These are phyloP conservation scores for Backusella mclennaniae DNA, from an alignment of 192 early-diverging fungal genomes.

Conservation along the genomic window DNA sequence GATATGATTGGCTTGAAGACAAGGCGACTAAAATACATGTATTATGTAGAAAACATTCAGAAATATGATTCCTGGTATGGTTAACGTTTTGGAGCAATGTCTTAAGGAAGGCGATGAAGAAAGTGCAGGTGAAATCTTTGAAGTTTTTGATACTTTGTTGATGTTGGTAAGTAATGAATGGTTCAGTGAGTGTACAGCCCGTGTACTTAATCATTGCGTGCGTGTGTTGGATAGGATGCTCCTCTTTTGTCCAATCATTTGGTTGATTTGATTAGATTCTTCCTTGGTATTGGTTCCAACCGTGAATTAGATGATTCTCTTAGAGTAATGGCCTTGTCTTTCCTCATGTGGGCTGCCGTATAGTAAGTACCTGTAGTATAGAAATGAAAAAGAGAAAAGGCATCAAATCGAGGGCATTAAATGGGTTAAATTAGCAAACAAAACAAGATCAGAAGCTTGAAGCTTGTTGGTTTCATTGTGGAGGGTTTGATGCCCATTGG, in stretches of 20 bases:
- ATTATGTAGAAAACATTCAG: conserved; percentile 57
- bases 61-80: conserved; percentile 79
- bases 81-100: conserved; percentile 79
- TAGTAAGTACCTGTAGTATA: conserved; percentile 55
- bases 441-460: conserved; percentile 80
- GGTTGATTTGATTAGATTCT: conserved; percentile 78
- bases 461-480: conserved; percentile 79
- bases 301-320: conserved; percentile 64
- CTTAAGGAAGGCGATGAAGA: conserved; percentile 74
- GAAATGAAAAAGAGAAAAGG: not conserved
- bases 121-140: conserved; percentile 74
- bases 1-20: conserved; percentile 44
- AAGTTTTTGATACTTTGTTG: conserved; percentile 83
- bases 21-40: not conserved
- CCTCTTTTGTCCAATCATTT: conserved; percentile 80
- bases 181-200: not conserved
- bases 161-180: conserved; percentile 47
- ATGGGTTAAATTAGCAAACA: conserved; percentile 52
- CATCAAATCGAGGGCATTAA: not conserved
- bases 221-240: conserved; percentile 49
- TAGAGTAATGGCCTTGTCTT: conserved; percentile 80
- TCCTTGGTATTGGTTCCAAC: conserved; percentile 70
- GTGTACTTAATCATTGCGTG: not conserved
- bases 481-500: conserved; percentile 80
- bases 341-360: conserved; percentile 73